These are phyloP conservation scores for Globisporangium spiculum DNA, from an alignment of 352 stramenopile species.

Conservation along the genomic window DNA sequence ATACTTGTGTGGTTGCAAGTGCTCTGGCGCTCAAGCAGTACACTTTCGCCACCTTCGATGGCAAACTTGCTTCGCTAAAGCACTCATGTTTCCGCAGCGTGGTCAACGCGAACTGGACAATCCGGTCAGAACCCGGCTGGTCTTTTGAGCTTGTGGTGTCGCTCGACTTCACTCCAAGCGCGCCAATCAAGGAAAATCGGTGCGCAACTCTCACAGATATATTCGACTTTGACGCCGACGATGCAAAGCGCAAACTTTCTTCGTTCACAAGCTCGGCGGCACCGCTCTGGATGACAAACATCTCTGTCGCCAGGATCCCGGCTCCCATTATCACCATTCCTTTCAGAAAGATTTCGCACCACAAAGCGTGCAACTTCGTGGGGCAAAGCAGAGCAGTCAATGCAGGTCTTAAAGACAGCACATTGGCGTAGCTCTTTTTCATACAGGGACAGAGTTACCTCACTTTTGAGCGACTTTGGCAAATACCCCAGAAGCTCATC, in stretches of 20 bases:
- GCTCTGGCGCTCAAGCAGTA: slow-evolving; percentile 3
- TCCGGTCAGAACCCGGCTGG: background rate
- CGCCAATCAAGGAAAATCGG: background rate
- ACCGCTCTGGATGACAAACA: slow-evolving; percentile 1
- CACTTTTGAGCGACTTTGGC: too few species aligned
- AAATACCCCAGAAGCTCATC: too few species aligned
- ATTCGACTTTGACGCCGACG: background rate
- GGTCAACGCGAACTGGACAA: background rate
- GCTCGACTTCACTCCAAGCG: background rate
- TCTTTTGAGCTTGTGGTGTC: background rate
- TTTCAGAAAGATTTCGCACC: background rate
- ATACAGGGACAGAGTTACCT: too few species aligned
- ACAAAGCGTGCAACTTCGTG: too few species aligned
- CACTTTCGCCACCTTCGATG: background rate
- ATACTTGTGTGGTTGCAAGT: background rate
- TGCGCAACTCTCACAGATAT: background rate
- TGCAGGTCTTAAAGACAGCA: too few species aligned
- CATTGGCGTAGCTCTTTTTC: too few species aligned
- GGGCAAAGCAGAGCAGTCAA: too few species aligned
- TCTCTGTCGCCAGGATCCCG: background rate
- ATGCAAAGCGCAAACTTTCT: background rate
- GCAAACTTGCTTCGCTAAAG: background rate
- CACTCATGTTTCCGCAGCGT: background rate
- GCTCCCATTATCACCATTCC: slow-evolving; percentile 3
- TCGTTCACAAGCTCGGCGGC: background rate